Evolutionary conservation across 78 protist species (phyloP), one percentile per base, ranked within the genome.

Genomic region (Dictyostelium intermedium): DNA sequence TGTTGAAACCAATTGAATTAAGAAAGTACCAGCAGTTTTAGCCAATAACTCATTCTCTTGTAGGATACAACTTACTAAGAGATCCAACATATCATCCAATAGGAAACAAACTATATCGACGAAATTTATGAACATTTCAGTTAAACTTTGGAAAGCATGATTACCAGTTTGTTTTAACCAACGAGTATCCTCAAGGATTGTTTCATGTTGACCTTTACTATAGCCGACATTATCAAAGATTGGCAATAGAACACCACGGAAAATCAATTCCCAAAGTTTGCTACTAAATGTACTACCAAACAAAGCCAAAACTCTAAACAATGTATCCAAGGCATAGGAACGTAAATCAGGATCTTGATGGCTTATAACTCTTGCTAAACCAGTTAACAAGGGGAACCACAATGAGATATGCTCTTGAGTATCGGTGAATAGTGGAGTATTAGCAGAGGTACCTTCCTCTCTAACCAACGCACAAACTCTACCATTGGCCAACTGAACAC

Each of bases 181-280:
- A 27, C 82, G 66, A 82, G 87, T 96, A 34, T 96, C 96, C 16
- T 96, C 94, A 2, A 91, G n/a, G 2, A 96, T 41, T 0, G 82
- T 81, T 53, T 84, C 96, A 11, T 84, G 27, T 50, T 80, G 84
- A 23, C 97, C 92, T 76, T 85, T 83, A 6, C 86, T 41, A 16
- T 95, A 95, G 6, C 97, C 93, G 0, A 92, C 92, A 80, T 97
- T 97, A 89, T 96, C 98, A 23, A 98, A 98, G 25, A 98, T 92
- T 23, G 99, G 99, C 60, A 97, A 84, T 16, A 98, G 77, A 5
- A 98, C 98, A 45, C 99, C 99, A 13, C 96, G 82, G 85, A 98
- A 97, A 20, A 98, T 87, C 37, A 97, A 83, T 80, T 85, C 92
- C 99, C 99, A 98, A 80, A 97, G 86, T 34, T 81, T 70, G 20